Percentiles rank a stretch among this genome's conserved stretches.
Evolutionary conservation across 805 yeast genomes (phyloP).

Genomic region (Candida khao-thaluensis): DNA sequence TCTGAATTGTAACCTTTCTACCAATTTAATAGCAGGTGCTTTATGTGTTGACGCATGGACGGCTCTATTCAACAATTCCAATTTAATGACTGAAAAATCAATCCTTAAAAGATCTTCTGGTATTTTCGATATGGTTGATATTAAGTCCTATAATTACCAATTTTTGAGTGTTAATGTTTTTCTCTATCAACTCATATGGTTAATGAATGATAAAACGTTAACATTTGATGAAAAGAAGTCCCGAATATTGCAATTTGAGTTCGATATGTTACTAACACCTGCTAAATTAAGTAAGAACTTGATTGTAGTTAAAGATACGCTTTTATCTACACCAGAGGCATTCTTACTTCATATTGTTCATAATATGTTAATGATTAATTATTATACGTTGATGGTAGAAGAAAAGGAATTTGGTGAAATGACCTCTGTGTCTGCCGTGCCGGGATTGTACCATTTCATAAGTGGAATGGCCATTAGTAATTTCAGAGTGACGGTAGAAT

Average conservation of each 20-base stretch:
- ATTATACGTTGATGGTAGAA: constrained; percentile 17
- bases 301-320: constrained; percentile 19
- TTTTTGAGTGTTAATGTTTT: constrained; percentile 17
- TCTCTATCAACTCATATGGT: constrained; percentile 18
- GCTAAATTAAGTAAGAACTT: constrained; percentile 21
- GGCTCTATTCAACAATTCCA: constrained; percentile 13
- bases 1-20: constrained; percentile 4
- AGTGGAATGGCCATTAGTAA: constrained; percentile 23
- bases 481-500: constrained; percentile 17
- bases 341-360: constrained; percentile 21
- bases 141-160: constrained; percentile 17
- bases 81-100: constrained; percentile 12
- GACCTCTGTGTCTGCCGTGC: constrained; percentile 20
- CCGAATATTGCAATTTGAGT: constrained; percentile 19
- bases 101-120: constrained; percentile 4
- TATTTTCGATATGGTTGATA: constrained; percentile 11
- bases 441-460: constrained; percentile 23
- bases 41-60: constrained; percentile 20
- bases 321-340: constrained; percentile 21
- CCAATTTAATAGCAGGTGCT: constrained; percentile 18
- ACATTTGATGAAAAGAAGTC: constrained; percentile 10
- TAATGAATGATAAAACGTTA: constrained; percentile 10
- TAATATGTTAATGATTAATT: constrained; percentile 19
- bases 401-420: constrained; percentile 15
- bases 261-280: constrained; percentile 23